Evolutionary conservation across 2,329 filamentous ascomycete species (phyloP), one percentile per base, ranked within the genome.

Genomic region (Shiraia bambusicola): DNA sequence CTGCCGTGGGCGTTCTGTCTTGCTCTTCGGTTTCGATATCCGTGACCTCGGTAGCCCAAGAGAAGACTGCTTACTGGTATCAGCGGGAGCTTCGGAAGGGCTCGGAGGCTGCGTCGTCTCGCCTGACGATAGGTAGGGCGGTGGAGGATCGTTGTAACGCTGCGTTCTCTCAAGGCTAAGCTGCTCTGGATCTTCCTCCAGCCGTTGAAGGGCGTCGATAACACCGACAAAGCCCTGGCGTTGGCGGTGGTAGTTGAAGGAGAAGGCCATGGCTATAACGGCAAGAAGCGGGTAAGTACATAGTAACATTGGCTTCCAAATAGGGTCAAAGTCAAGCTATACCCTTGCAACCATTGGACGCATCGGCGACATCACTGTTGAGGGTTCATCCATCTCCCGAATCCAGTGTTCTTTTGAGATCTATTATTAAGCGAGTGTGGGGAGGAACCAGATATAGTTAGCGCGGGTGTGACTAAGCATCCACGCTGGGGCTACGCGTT

Each of bases 301-400:
- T 28, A 28, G 27, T 16, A 42, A 47, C 24, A 42, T 42, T 39
- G 28, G 38, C 38, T 26, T 29, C 28, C 14, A 40, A 17, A 41
- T 41, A 11, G 16, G 24, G 19, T 36, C 31, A 2, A 29, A 42
- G 43, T 47, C 39, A 10, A 24, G 34, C 34, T 30, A 37, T 34
- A 47, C 43, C 25, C 39, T 47, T 30, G 29, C 39, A n/a, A 47
- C 38, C 12, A 28, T 42, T 29, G 29, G 43, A 39, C 39, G 43
- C 19, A 11, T 8, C 25, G 36, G 29, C 29, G 32, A 45, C 17
- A 40, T 45, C 16, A 30, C 19, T 16, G 26, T 36, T n/a, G n/a
- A 36, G 14, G 33, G 37, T 30, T 19, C 25, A 16, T 16, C n/a
- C 19, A 31, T 45, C 31, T 35, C 37, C 12, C 2, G 14, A 14